Base-by-base conservation (phyloP, 23 red algal species). In the Cyanidiococcus yangmingshanensis region DNA sequence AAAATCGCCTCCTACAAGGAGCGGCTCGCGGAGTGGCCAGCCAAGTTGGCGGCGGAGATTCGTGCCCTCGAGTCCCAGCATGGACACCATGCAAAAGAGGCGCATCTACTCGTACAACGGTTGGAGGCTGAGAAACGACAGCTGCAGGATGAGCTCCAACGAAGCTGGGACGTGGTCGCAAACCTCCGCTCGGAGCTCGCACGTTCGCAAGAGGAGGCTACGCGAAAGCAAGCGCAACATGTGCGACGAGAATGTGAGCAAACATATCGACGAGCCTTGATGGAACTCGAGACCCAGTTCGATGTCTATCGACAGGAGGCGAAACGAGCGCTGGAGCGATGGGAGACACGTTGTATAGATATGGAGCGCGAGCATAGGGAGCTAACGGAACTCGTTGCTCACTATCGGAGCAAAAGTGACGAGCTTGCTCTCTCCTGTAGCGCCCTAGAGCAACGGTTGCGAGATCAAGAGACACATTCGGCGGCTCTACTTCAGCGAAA, bases 91-190 rank as follows among this genome's bases (percentile, higher is more conserved):
- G 7, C 63, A 71, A 35, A 71, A 7, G 63, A 71, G 27, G 63
- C 63, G n/a, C 63, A 29, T 3, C 12, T 35, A 7, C 32, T 7
- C n/a, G 27, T 71, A 35, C 32, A 35, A 7, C 21, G 32, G 32
- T 29, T 71, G 16, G 63, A 71, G 27, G 63, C 63, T 2, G 63
- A 71, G 63, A 71, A 71, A 30, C 63, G 27, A 7, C 63, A 71
- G 27, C 63, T 71, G 63, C 63, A 71, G 63, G 63, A 71, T 35
- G 63, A 71, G 63, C 27, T 71, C 16, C 63, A 71, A 35, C 63
- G 27, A 25, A 71, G 63, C 32, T 71, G 63, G 63, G 63, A 71
- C 32, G 27, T 29, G 3, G n/a, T 32, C n/a, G 63, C 63, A 29
- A 25, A 30, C 7, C 27, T 71, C 16, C 63, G 32, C 3, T 2